These are phyloP conservation scores for Diaporthe batatas DNA, from an alignment of 2,329 filamentous ascomycete genomes.

Conservation along the genomic window DNA sequence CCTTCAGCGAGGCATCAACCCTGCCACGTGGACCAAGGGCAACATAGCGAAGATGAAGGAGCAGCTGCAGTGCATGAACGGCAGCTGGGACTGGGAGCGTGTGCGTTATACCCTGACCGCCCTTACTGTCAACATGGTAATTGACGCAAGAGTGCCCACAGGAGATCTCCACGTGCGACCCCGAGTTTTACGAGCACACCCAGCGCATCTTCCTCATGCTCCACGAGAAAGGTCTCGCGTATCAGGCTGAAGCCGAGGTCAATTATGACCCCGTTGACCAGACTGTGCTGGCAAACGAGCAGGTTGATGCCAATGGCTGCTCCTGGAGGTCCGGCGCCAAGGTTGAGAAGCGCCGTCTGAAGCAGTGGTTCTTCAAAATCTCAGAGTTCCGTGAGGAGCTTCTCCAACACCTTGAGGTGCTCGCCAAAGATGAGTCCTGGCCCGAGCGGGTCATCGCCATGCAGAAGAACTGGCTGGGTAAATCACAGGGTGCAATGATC, in stretches of 20 bases:
- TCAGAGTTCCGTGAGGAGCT: conserved; percentile 82
- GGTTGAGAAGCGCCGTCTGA: conserved; percentile 82
- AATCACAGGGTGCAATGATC: conserved; percentile 79
- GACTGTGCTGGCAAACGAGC: conserved; percentile 92
- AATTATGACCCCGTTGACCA: conserved; percentile 93
- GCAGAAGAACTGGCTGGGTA: conserved; percentile 91
- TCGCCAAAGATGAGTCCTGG: conserved; percentile 77
- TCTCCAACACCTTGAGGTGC: conserved; percentile 76
- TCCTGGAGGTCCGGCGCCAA: conserved; percentile 91
- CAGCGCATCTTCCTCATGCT: conserved; percentile 87
- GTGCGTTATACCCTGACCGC: conserved; percentile 63
- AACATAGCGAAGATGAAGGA: conserved; percentile 90
- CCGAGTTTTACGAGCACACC: conserved; percentile 89
- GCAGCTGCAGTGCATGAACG: conserved; percentile 84
- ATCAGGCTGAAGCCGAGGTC: conserved; percentile 85
- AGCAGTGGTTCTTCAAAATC: conserved; percentile 92
- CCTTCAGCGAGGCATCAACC: conserved; percentile 83
- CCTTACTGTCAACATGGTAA: neutral
- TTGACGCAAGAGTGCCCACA: conserved; percentile 52
- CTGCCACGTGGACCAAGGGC: conserved; percentile 80
- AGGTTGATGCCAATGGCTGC: conserved; percentile 86
- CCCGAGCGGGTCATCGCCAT: conserved; percentile 85
- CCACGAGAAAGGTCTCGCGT: conserved; percentile 80
- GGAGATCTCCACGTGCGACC: conserved; percentile 88
- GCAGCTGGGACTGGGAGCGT: conserved; percentile 84